Conservation (phyloP, 2,329 filamentous ascomycete genomes). For the Penicillium sumatraense region DNA sequence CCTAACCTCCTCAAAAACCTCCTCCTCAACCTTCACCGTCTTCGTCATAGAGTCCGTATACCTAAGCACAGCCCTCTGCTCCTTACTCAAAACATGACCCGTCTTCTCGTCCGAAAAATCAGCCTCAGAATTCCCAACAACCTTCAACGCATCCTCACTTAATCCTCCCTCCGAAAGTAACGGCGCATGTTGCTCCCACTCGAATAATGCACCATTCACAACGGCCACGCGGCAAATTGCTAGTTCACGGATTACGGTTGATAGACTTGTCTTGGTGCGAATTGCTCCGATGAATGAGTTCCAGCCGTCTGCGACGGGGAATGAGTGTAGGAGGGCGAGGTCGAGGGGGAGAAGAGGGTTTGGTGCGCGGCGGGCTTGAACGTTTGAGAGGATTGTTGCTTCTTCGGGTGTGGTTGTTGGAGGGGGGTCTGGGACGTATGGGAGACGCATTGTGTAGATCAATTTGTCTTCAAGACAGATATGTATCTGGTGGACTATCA, state of each 20-base stretch:
- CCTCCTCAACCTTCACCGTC: conserved; percentile 70
- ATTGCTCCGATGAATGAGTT: conserved; percentile 62
- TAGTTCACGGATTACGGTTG: conserved; percentile 67
- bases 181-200: conserved; percentile 80
- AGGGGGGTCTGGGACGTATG: conserved; percentile 58
- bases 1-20: conserved; percentile 68
- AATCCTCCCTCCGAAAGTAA: conserved; percentile 67
- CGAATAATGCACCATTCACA: conserved; percentile 81
- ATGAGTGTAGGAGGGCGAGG: conserved; percentile 58
- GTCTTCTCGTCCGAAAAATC: conserved; percentile 30
- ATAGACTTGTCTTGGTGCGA: conserved; percentile 56
- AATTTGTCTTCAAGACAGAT: no score
- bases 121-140: conserved; percentile 38
- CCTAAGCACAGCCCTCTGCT: conserved; percentile 70
- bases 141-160: conserved; percentile 47
- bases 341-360: conserved; percentile 58
- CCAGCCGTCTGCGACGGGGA: conserved; percentile 62
- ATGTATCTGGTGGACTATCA: no score
- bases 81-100: conserved; percentile 53
- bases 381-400: conserved; percentile 54
- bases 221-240: conserved; percentile 81
- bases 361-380: conserved; percentile 57
- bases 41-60: conserved; percentile 87
- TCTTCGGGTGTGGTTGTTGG: conserved; percentile 52
- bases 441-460: conserved; percentile 60